Evolutionary conservation across 1,284 basidiomycete species (phyloP), one percentile per base, ranked within the genome.

Genomic region (Hemileia vastatrix): DNA sequence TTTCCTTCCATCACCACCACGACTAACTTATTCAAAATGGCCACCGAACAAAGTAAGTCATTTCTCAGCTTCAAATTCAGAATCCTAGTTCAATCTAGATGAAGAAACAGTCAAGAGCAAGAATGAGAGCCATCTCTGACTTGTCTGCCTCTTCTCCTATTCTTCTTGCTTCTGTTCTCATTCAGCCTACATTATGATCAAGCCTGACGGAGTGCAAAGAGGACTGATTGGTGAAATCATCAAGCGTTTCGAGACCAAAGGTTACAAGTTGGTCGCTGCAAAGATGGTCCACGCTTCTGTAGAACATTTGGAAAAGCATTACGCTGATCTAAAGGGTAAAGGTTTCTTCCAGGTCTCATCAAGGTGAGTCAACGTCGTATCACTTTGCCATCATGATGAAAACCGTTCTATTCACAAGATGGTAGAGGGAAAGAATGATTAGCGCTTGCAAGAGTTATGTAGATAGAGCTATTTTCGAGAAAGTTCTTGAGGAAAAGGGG

Each of bases 251-350:
- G 73, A 75, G 62, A 66, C 57, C 62, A 68, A 70, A 19, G 72
- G 73, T 52, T 75, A 71, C 72, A 67, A 72, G 67, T 69, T 75
- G 40, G 72, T 70, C 23, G 70, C 68, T n/a, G 64, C 70, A 67
- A 75, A 75, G 66, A 67, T 73, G 59, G 71, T 72, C 33, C 68
- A 72, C 64, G 71, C 73, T 19, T 71, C 71, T 53, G 65, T 66
- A 49, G 73, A 74, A 64, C 73, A 73, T 67, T 69, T 74, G 52
- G 72, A 74, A 66, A 67, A 67, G 55, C 73, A 75, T 70, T 75
- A 75, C 70, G 66, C 66, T 59, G 73, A 75, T 66, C 72, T 75
- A 64, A 73, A 73, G 72, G 72, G 71, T 64, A 75, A 75, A 68
- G 67, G 69, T 57, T 75, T 75, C 71, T 75, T 74, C 72, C 71